Evolutionary conservation across 2,329 filamentous ascomycete genomes (phyloP).

Genomic region (Beauveria brongniartii): DNA sequence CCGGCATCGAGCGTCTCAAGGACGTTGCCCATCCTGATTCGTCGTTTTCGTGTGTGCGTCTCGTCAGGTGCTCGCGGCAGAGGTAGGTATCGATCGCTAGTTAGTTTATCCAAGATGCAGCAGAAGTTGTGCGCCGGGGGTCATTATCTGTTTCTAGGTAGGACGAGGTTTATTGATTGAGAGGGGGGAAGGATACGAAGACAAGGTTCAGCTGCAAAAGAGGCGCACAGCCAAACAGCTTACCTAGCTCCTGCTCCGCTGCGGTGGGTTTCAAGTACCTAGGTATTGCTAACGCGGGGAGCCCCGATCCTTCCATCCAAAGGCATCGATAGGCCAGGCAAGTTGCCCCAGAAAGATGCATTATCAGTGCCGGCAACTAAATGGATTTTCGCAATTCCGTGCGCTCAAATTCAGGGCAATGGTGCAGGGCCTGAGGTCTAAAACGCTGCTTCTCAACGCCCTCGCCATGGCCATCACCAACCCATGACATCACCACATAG

Average conservation of each 20-base stretch:
- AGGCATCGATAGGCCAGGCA: neutral
- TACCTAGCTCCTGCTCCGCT: neutral
- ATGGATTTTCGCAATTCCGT: neutral
- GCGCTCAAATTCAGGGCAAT: neutral
- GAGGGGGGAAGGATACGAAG: neutral
- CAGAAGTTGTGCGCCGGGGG: neutral
- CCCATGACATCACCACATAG: neutral
- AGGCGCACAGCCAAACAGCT: neutral
- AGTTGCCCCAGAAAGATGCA: neutral
- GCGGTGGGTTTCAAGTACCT: neutral
- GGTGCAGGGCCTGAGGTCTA: too few relatives aligned
- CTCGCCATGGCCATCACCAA: too few relatives aligned
- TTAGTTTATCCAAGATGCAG: neutral
- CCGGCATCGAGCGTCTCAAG: conserved; percentile 61
- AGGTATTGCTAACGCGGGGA: neutral
- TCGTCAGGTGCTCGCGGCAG: neutral
- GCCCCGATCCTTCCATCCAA: neutral
- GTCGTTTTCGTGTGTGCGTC: neutral
- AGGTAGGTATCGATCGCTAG: neutral
- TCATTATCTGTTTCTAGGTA: neutral
- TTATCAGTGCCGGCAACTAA: neutral
- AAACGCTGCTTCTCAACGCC: too few relatives aligned
- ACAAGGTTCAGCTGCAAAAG: neutral
- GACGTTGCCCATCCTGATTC: conserved; percentile 28
- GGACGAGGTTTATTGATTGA: neutral